Conservation (phyloP, 1,139 yeast species). For the Suhomyces bribrorum region DNA sequence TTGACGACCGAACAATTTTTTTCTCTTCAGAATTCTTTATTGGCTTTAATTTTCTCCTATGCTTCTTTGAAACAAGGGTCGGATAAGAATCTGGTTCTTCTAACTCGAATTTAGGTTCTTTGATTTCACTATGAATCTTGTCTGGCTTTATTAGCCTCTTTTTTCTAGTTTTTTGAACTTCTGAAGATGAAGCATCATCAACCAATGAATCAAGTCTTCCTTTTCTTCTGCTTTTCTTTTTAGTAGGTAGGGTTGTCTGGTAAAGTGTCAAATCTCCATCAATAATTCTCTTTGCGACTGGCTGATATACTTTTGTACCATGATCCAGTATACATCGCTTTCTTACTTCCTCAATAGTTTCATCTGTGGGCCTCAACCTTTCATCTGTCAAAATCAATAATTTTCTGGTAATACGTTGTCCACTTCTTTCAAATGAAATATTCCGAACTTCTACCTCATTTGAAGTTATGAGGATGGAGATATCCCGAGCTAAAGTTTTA, state of each 20-base stretch:
- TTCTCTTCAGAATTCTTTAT: slow-evolving; percentile 9
- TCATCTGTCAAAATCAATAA: slow-evolving; percentile 36
- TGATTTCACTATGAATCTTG: not conserved
- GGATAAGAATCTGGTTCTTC: slow-evolving; percentile 15
- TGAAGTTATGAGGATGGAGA: slow-evolving; percentile 21
- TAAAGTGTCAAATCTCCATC: slow-evolving; percentile 35
- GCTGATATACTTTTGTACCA: slow-evolving; percentile 20
- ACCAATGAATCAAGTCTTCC: slow-evolving; percentile 25
- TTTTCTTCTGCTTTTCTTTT: slow-evolving; percentile 15
- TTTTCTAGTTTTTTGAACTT: not conserved
- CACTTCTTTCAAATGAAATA: slow-evolving; percentile 30
- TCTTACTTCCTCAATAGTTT: slow-evolving; percentile 28
- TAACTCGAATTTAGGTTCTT: slow-evolving; percentile 15
- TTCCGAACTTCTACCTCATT: slow-evolving; percentile 31
- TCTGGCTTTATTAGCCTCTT: not conserved
- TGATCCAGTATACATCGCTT: slow-evolving; percentile 29
- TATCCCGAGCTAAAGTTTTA: slow-evolving; percentile 51
- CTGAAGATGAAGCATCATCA: slow-evolving; percentile 2
- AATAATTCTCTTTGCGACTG: slow-evolving; percentile 27
- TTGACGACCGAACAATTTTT: slow-evolving; percentile 14
- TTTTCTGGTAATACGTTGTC: slow-evolving; percentile 33
- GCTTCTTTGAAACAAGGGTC: slow-evolving; percentile 25
- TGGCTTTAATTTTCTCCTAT: slow-evolving; percentile 19
- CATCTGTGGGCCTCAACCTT: slow-evolving; percentile 29
- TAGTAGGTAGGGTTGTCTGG: slow-evolving; percentile 11